These are phyloP conservation scores for Entomophthora muscae DNA, from an alignment of 371 early-diverging fungal species.

Conservation along the genomic window DNA sequence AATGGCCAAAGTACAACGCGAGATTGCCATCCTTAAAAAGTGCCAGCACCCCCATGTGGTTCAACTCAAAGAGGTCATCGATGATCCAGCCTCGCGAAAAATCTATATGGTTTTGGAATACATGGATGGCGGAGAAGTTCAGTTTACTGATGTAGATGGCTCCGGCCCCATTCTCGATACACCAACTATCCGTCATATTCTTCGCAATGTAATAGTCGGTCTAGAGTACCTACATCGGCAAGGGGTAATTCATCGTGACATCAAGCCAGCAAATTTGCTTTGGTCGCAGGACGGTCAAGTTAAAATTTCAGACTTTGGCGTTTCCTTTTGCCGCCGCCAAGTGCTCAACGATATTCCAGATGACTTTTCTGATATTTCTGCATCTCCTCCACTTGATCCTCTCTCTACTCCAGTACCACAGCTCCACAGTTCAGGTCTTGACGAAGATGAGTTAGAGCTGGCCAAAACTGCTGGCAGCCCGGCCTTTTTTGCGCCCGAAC, in stretches of 20 bases:
- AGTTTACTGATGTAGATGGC: constrained; percentile 51
- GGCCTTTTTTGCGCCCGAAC: constrained; percentile 94
- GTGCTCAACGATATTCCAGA: constrained; percentile 8
- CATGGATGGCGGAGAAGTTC: constrained; percentile 80
- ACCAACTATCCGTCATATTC: constrained; percentile 52
- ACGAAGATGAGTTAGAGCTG: constrained; percentile 48
- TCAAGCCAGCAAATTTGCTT: constrained; percentile 94
- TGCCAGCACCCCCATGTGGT: constrained; percentile 88
- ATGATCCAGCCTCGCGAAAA: constrained; percentile 74
- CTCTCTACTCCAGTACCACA: not conserved
- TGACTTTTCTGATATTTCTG: not conserved
- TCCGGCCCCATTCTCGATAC: constrained; percentile 43
- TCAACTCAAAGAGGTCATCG: constrained; percentile 77
- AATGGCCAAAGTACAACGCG: constrained; percentile 77
- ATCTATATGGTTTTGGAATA: constrained; percentile 86
- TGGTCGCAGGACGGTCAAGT: constrained; percentile 78
- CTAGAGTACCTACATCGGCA: constrained; percentile 51
- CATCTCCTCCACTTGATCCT: not conserved
- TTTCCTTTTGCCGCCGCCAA: constrained; percentile 20
- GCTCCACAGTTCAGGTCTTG: not conserved
- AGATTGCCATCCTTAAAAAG: constrained; percentile 91
- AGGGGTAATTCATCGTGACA: constrained; percentile 93
- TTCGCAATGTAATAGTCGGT: constrained; percentile 80
- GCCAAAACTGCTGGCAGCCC: constrained; percentile 93
- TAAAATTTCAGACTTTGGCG: constrained; percentile 96